These are phyloP conservation scores for Trematosphaeria pertusa DNA, from an alignment of 2,329 filamentous ascomycete genomes.

Conservation along the genomic window DNA sequence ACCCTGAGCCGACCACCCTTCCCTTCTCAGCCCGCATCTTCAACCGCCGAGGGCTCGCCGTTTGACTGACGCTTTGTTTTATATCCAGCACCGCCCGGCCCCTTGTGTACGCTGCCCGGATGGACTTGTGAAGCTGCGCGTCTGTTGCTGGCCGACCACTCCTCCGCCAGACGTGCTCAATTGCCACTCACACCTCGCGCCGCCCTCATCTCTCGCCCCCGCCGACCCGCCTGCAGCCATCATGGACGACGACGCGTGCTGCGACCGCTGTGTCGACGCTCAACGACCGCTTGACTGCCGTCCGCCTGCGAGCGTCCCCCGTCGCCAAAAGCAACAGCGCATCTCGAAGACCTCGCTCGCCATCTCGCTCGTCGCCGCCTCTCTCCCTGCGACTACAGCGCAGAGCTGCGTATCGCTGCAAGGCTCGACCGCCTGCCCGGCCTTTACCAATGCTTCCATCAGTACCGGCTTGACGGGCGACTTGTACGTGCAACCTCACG, in stretches of 20 bases:
- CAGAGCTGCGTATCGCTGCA: constrained; percentile 71
- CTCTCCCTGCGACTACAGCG: constrained; percentile 40
- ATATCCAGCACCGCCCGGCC: constrained; percentile 19
- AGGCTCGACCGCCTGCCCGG: constrained; percentile 73
- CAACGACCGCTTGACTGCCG: constrained; percentile 15
- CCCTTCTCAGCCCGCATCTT: constrained; percentile 31
- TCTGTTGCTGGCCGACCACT: constrained; percentile 31
- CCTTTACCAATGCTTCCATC: constrained; percentile 75
- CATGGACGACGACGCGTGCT: constrained; percentile 27
- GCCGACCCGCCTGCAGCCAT: constrained; percentile 5
- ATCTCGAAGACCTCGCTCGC: constrained; percentile 24
- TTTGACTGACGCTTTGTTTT: constrained; percentile 18
- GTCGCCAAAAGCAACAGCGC: constrained; percentile 31
- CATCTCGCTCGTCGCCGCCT: constrained; percentile 37
- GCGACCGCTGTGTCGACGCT: constrained; percentile 15
- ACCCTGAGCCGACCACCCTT: constrained; percentile 31
- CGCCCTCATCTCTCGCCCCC: constrained; percentile 4
- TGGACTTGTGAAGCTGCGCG: constrained; percentile 42
- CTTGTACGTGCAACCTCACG: constrained; percentile 62
- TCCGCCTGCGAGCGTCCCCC: constrained; percentile 14
- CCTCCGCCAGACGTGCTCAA: constrained; percentile 22
- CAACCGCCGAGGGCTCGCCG: constrained; percentile 23
- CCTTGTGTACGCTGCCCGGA: constrained; percentile 26
- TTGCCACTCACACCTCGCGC: constrained; percentile 20
- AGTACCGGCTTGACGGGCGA: constrained; percentile 69